Base-by-base conservation (phyloP, 345 rosid species). In the Acer yangbiense region DNA sequence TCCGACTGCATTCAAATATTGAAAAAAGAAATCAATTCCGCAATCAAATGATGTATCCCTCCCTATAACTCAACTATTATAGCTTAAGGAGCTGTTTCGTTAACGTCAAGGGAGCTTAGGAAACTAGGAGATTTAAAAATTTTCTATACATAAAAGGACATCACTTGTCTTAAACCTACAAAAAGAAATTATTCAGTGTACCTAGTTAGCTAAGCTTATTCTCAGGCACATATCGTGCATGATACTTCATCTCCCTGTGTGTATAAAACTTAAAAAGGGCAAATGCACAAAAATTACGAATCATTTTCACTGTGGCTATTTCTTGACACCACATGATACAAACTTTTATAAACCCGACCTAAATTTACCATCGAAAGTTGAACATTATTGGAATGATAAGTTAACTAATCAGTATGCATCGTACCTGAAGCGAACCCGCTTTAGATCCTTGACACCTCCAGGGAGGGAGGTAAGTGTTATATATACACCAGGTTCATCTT, bases 381-480 rank as follows among this genome's bases (percentile, higher is more conserved):
- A 9, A 41, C 16, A 44, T 17, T 16, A 65, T 76, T 65, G 48
- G 25, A 75, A 66, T 21, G 10, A 57, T 35, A 58, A 41, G 5
- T 71, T 60, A 43, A 63, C 39, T 3, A 18, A 67, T 57, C 6
- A 20, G 9, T 73, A 64, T 76, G 70, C 20, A 71, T 60, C 81
- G 44, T 86, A 97, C 98, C 99, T 97, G 89, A 97, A 97, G 78
- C 99, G 98, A 64, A 97, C 99, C 68, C 98, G 93, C 86, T 97
- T 94, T 72, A 97, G 96, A 88, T 97, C 98, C 83, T 93, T 94
- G 71, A 79, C 89, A 74, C 97, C 98, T 44, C 98, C 98, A 3
- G 94, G 88, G 43, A 92, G 86, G 43, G 97, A 90, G 69, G 93
- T 93, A 60, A 97, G 92, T 69, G 99, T 97, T 50, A 97, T 93